Conservation (phyloP, 495 filamentous ascomycete genomes). For the Tirmania nivea region DNA sequence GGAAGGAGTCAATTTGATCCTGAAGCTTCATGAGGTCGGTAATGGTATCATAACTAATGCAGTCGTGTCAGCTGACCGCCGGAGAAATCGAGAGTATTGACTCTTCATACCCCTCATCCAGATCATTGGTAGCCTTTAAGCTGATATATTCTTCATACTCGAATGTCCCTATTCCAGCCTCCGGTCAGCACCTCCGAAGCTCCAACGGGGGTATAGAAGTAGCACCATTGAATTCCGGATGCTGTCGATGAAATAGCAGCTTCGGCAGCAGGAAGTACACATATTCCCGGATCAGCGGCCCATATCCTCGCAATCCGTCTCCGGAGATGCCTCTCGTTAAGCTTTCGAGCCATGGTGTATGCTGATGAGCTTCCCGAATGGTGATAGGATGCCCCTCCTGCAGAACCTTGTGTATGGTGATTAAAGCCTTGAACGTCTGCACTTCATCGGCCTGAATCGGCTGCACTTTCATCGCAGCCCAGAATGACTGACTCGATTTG, state of each 20-base stretch:
- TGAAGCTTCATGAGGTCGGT: slow-evolving; percentile 89
- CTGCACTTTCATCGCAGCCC: slow-evolving; percentile 98
- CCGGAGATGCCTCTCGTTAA: slow-evolving; percentile 64
- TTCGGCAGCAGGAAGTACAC: slow-evolving; percentile 86
- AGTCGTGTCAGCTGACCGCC: not conserved
- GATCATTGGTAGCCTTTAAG: slow-evolving; percentile 92
- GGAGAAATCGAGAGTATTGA: slow-evolving; percentile 2
- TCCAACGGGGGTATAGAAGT: not conserved
- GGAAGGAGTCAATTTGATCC: slow-evolving; percentile 93
- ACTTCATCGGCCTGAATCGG: slow-evolving; percentile 90
- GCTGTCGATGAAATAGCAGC: slow-evolving; percentile 78
- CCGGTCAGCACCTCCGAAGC: too few relatives aligned
- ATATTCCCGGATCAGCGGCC: slow-evolving; percentile 80
- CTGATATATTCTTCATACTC: slow-evolving; percentile 99
- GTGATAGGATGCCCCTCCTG: slow-evolving; percentile 87
- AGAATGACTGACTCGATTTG: slow-evolving; percentile 89
- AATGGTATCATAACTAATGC: slow-evolving; percentile 68
- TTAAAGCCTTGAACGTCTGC: slow-evolving; percentile 81
- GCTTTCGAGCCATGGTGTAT: slow-evolving; percentile 81
- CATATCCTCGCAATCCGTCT: slow-evolving; percentile 80
- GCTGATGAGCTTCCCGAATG: slow-evolving; percentile 68
- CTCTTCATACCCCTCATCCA: slow-evolving; percentile 56
- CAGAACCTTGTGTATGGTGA: slow-evolving; percentile 85
- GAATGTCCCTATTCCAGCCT: slow-evolving; percentile 41
- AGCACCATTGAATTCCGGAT: slow-evolving; percentile 91